A percentile compares a stretch with the other conserved stretches of the same genome.
Evolutionary conservation across 371 early-diverging fungal genomes (phyloP).

Genomic region (Mortierella sp.): DNA sequence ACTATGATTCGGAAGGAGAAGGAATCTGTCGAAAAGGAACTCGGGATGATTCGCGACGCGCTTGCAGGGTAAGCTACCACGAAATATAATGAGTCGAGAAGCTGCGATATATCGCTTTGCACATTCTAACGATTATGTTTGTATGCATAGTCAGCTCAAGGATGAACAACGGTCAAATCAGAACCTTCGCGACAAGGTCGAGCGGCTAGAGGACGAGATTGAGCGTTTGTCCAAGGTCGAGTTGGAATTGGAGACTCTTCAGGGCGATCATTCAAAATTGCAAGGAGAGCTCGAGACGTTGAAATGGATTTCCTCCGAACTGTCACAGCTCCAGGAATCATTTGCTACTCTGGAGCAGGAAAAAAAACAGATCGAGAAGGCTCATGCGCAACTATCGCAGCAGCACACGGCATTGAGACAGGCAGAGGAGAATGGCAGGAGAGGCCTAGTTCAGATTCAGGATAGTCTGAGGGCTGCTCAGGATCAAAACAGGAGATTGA

Average conservation of each 20-base stretch:
- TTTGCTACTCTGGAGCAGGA: conserved; percentile 31
- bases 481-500: conserved; percentile 21
- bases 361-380: conserved; percentile 44
- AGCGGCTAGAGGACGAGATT: conserved; percentile 32
- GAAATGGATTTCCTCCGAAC: conserved; percentile 48
- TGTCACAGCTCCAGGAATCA: conserved; percentile 39
- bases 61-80: conserved; percentile 40
- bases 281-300: conserved; percentile 46
- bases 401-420: conserved; percentile 23
- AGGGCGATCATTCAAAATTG: conserved; percentile 37
- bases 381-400: conserved; percentile 38
- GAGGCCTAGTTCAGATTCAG: conserved; percentile 31
- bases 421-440: conserved; percentile 35
- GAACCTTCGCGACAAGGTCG: conserved; percentile 26
- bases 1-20: conserved; percentile 51
- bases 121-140: not conserved
- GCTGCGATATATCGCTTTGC: not conserved
- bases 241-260: conserved; percentile 28
- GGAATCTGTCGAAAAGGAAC: conserved; percentile 41
- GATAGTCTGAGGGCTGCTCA: conserved; percentile 7
- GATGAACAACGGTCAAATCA: conserved; percentile 40
- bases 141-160: conserved; percentile 31
- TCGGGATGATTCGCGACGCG: conserved; percentile 44
- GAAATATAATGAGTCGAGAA: not conserved
- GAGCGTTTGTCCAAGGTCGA: conserved; percentile 46